Evolutionary conservation across 2,329 filamentous ascomycete genomes (phyloP).

Genomic region (Dendryphion nanum): DNA sequence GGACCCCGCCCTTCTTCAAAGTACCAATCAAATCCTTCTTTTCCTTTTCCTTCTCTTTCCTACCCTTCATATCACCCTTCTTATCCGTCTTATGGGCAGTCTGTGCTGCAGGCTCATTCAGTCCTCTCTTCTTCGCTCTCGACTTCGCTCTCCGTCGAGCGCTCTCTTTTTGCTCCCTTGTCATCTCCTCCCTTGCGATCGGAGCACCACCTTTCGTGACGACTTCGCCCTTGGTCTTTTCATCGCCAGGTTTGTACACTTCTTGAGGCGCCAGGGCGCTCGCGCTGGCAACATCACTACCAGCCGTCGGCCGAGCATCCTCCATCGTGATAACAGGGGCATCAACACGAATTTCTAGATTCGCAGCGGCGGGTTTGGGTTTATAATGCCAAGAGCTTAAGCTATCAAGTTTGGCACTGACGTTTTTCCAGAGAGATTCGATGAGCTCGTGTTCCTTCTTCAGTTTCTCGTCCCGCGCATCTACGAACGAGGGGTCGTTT

Average conservation of each 20-base stretch:
- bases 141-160: conserved; percentile 81
- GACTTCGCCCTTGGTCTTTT: conserved; percentile 67
- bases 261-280: conserved; percentile 91
- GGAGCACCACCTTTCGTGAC: conserved; percentile 75
- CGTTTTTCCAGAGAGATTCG: conserved; percentile 75
- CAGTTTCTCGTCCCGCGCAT: conserved; percentile 77
- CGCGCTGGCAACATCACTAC: conserved; percentile 65
- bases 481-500: conserved; percentile 76
- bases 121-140: conserved; percentile 69
- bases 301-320: conserved; percentile 84
- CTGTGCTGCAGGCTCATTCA: conserved; percentile 45
- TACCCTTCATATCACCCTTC: conserved; percentile 43
- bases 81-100: conserved; percentile 45
- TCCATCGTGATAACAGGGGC: conserved; percentile 93
- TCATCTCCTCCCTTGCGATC: conserved; percentile 81
- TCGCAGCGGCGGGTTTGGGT: conserved; percentile 78
- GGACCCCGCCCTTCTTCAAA: conserved; percentile 82
- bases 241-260: conserved; percentile 78
- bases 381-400: conserved; percentile 95
- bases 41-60: conserved; percentile 58
- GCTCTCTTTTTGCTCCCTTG: conserved; percentile 77
- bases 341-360: conserved; percentile 82
- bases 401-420: conserved; percentile 78
- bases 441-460: conserved; percentile 82
- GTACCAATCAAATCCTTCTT: conserved; percentile 62